A percentile compares a stretch with the other conserved stretches of the same genome.
These are phyloP conservation scores for Golubevia sp. DNA, from an alignment of 1,284 basidiomycete species.

Conservation along the genomic window DNA sequence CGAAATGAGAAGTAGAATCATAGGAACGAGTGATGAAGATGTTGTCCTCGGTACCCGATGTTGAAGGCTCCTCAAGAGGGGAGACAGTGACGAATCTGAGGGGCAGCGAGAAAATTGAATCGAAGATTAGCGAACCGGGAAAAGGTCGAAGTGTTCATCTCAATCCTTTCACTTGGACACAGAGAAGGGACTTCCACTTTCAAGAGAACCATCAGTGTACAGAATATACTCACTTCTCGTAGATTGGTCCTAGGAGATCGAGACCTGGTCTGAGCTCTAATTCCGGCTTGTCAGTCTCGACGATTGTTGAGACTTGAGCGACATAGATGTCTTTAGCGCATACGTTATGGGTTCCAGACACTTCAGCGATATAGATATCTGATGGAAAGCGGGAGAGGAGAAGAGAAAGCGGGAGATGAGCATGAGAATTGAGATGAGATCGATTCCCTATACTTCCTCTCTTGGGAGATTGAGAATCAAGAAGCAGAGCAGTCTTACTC, in stretches of 20 bases:
- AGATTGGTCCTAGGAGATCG: constrained; percentile 86
- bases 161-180: neutral
- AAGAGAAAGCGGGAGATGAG: neutral
- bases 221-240: constrained; percentile 78
- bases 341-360: constrained; percentile 95
- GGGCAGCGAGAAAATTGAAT: neutral
- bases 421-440: neutral
- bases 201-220: neutral
- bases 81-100: constrained; percentile 85
- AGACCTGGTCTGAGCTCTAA: constrained; percentile 89
- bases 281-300: constrained; percentile 92
- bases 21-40: constrained; percentile 97
- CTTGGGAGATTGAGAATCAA: constrained; percentile 8
- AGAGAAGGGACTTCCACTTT: constrained; percentile 2
- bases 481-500: constrained; percentile 44
- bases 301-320: constrained; percentile 97
- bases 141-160: neutral
- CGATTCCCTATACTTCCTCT: constrained; percentile 13
- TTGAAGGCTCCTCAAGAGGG: constrained; percentile 86
- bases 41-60: constrained; percentile 77
- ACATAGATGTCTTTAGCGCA: constrained; percentile 93
- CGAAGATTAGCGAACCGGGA: constrained; percentile 4
- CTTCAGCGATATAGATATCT: constrained; percentile 99
- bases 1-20: constrained; percentile 87
- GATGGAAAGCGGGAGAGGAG: constrained; percentile 5